Conservation (phyloP, 1,139 yeast genomes). For the Pichia sp. region DNA sequence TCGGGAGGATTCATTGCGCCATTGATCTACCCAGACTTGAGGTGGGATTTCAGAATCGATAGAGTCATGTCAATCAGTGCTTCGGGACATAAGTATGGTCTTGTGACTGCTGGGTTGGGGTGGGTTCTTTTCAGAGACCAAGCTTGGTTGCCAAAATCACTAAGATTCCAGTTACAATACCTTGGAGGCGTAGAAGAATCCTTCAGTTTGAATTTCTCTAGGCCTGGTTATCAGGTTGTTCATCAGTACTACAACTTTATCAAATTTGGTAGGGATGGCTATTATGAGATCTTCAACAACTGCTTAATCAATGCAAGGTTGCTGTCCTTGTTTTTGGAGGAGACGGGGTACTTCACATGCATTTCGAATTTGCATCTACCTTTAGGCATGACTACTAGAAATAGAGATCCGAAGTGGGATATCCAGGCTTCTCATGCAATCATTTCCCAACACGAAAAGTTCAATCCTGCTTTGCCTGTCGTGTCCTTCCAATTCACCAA, state of each 20-base stretch:
- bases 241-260: slow-evolving; percentile 83
- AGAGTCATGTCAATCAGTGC: slow-evolving; percentile 84
- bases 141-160: slow-evolving; percentile 58
- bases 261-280: slow-evolving; percentile 68
- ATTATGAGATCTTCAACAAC: slow-evolving; percentile 53
- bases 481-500: slow-evolving; percentile 77
- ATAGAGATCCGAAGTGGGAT: slow-evolving; percentile 14
- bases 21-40: slow-evolving; percentile 64
- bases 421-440: slow-evolving; percentile 13
- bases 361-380: slow-evolving; percentile 74
- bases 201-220: slow-evolving; percentile 79
- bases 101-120: slow-evolving; percentile 86
- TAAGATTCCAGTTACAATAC: slow-evolving; percentile 76
- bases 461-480: slow-evolving; percentile 79
- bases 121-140: slow-evolving; percentile 84
- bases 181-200: slow-evolving; percentile 89
- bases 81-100: slow-evolving; percentile 93
- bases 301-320: slow-evolving; percentile 69
- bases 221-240: slow-evolving; percentile 89
- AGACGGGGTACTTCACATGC: slow-evolving; percentile 64
- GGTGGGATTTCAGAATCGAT: slow-evolving; percentile 77
- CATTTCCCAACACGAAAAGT: slow-evolving; percentile 39
- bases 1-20: slow-evolving; percentile 90
- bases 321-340: slow-evolving; percentile 60
- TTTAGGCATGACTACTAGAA: slow-evolving; percentile 33